Base-by-base conservation (phyloP, 768 basidiomycete species). In the Serendipita indica region DNA sequence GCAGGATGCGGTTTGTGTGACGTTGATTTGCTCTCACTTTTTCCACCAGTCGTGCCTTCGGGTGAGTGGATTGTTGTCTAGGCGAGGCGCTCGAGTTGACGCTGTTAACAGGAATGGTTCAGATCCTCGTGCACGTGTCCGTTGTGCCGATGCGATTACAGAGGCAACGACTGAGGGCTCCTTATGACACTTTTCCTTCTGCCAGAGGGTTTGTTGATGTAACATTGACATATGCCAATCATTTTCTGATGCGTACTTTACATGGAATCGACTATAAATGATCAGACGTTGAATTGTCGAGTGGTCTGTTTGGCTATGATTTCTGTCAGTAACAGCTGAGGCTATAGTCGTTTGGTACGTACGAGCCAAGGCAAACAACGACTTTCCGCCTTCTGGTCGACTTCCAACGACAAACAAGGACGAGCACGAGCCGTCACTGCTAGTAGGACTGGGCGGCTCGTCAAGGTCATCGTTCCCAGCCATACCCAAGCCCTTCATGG, bases 11-110 rank as follows among this genome's bases (percentile, higher is more conserved):
- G n/a, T 54, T n/a, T 54, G 49, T 54, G 49, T 54, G 16, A 54
- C 20, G 7, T 28, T 54, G 16, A 28, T 10, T 16, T 54, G 49
- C 30, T 5, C 49, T 10, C 49, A 54, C 30, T 54, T 54, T 28
- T 54, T 54, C 49, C 49, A 54, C 30, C 49, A 54, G 32, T n/a
- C 30, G 10, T 54, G 49, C 30, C 20, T 54, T 33, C 49, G 49
- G 4, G 49, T 54, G 30, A 54, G 49, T 54, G n/a, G 12, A 22
- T 12, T 25, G n/a, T 3, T 54, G 30, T 54, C 10, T 46, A 20
- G 12, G 12, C 45, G 22, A 10, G 22, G 1, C 22, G 13, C 12
- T 2, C 25, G 22, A 16, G 12, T 12, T 46, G 45, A 37, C 45
- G 18, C 25, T 25, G 25, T 16, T 16, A 12, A 27, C 32, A 54